Conservation (phyloP, 495 filamentous ascomycete species). For the Cercophora scortea region DNA sequence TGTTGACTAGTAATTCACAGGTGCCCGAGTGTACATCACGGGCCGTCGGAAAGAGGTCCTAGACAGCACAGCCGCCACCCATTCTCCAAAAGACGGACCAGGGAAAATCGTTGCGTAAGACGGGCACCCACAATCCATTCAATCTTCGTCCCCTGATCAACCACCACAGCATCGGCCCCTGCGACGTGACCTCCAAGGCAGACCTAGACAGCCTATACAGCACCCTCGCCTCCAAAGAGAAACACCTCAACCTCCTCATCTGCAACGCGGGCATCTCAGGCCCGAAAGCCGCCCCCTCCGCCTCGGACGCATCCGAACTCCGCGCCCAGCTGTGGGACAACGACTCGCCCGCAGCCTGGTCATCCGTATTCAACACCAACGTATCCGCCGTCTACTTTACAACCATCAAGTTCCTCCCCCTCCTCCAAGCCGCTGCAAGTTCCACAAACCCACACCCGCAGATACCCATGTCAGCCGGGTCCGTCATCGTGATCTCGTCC, state of each 20-base stretch:
- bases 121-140: not conserved
- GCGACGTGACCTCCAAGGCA: slow-evolving; percentile 55
- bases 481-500: slow-evolving; percentile 37
- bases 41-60: slow-evolving; percentile 50
- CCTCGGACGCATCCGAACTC: slow-evolving; percentile 35
- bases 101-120: slow-evolving; percentile 24
- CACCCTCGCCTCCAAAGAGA: slow-evolving; percentile 31
- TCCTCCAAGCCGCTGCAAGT: slow-evolving; percentile 46
- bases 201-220: slow-evolving; percentile 40
- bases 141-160: not conserved
- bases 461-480: not conserved
- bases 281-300: slow-evolving; percentile 28
- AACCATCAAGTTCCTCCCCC: slow-evolving; percentile 48
- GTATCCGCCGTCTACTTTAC: slow-evolving; percentile 52
- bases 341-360: slow-evolving; percentile 39
- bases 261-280: slow-evolving; percentile 48
- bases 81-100: slow-evolving; percentile 19
- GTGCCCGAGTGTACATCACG: slow-evolving; percentile 60
- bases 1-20: not conserved
- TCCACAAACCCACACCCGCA: slow-evolving; percentile 28
- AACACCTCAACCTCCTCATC: slow-evolving; percentile 52
- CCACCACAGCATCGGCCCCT: slow-evolving; percentile 26
- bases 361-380: slow-evolving; percentile 46
- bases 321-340: slow-evolving; percentile 39
- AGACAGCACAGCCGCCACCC: slow-evolving; percentile 35